Evolutionary conservation across 345 rosid genomes (phyloP).

Genomic region (Nephelium lappaceum): DNA sequence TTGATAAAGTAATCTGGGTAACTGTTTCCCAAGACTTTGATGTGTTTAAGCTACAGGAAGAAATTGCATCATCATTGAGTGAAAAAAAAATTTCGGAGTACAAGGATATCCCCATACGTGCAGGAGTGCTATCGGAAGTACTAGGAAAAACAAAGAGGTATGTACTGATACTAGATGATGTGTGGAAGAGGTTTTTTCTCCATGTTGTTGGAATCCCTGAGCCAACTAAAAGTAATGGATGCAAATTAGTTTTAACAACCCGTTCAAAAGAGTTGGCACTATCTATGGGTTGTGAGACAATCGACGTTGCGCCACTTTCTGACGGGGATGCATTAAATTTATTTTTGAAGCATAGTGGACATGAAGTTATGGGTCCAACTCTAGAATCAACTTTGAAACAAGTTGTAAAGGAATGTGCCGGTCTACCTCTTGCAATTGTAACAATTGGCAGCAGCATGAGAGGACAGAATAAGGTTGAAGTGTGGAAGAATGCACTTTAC

Average conservation of each 20-base stretch:
- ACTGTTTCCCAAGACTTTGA: constrained; percentile 14
- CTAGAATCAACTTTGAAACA: neutral
- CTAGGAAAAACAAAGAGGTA: neutral
- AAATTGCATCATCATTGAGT: too few relatives aligned
- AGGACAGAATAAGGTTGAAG: neutral
- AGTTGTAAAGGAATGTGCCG: constrained; percentile 5
- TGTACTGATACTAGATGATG: constrained; percentile 31
- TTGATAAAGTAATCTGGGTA: constrained; percentile 10
- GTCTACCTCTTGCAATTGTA: constrained; percentile 19
- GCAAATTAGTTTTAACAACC: neutral
- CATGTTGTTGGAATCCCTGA: constrained; percentile 21
- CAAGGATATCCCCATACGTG: neutral
- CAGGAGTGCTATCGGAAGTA: constrained; percentile 4
- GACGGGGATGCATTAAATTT: neutral
- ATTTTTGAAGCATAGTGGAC: neutral
- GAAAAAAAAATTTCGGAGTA: too few relatives aligned
- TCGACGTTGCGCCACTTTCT: neutral
- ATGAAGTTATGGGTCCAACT: neutral
- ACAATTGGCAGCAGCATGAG: constrained; percentile 12
- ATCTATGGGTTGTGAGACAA: neutral
- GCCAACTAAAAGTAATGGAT: neutral
- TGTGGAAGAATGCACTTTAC: constrained; percentile 19
- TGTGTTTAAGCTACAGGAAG: constrained; percentile 9
- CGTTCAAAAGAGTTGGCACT: neutral
- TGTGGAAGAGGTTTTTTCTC: constrained; percentile 11